These are phyloP conservation scores for Microbotryum saponariae DNA, from an alignment of 1,284 basidiomycete genomes.

Conservation along the genomic window DNA sequence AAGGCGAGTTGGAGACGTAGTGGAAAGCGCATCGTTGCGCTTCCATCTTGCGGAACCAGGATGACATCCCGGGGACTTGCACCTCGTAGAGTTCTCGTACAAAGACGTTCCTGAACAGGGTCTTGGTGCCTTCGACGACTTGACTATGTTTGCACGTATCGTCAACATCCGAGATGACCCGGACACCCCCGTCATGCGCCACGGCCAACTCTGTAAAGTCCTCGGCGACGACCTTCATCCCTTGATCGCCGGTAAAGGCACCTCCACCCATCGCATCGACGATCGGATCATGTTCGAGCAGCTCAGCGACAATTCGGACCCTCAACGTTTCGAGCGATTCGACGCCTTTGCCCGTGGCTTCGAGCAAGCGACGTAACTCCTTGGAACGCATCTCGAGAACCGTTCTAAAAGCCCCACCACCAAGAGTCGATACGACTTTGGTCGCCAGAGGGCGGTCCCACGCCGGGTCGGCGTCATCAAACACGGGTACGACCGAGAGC, in stretches of 20 bases:
- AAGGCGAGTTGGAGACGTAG: conserved; percentile 74
- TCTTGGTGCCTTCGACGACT: conserved; percentile 39
- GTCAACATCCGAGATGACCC: conserved; percentile 87
- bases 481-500: conserved; percentile 20
- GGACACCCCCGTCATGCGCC: conserved; percentile 43
- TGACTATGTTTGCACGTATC: conserved; percentile 69
- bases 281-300: conserved; percentile 22
- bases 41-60: conserved; percentile 53
- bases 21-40: conserved; percentile 50
- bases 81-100: conserved; percentile 57
- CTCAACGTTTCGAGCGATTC: conserved; percentile 7
- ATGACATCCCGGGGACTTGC: conserved; percentile 66
- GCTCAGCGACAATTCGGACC: conserved; percentile 21
- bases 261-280: not conserved
- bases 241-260: conserved; percentile 4
- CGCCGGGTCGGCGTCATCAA: not conserved
- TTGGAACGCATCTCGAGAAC: conserved; percentile 13
- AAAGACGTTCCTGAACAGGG: conserved; percentile 47
- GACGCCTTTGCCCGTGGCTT: conserved; percentile 9
- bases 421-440: conserved; percentile 19
- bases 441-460: conserved; percentile 14
- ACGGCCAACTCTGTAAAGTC: conserved; percentile 20
- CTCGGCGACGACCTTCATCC: conserved; percentile 10
- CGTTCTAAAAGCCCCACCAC: conserved; percentile 32
- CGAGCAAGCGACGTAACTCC: conserved; percentile 12